Conservation (phyloP, 1,284 basidiomycete species). For the Melampsora americana region DNA sequence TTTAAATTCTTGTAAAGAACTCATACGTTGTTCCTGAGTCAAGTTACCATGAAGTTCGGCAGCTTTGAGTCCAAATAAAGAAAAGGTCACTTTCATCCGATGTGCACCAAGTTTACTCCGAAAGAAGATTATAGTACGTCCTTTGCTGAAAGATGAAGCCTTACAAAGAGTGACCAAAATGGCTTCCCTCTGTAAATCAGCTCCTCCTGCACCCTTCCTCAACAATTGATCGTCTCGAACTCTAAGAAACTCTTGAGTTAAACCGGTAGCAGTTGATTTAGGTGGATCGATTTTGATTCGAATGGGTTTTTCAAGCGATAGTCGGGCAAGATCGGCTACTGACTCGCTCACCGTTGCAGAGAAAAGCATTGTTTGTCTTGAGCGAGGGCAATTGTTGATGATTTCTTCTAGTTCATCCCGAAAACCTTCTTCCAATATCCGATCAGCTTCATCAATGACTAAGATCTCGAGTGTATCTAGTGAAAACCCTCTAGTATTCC, state of each 20-base stretch:
- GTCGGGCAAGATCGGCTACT: constrained; percentile 84
- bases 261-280: constrained; percentile 77
- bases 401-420: constrained; percentile 93
- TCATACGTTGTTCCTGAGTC: constrained; percentile 87
- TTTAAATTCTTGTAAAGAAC: constrained; percentile 79
- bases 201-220: constrained; percentile 67
- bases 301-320: constrained; percentile 86
- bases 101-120: constrained; percentile 94
- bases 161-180: constrained; percentile 79
- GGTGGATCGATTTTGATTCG: constrained; percentile 94
- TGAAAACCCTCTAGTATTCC: constrained; percentile 88
- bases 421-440: constrained; percentile 97
- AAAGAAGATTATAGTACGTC: constrained; percentile 84
- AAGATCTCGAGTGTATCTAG: constrained; percentile 89
- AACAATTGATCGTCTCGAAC: constrained; percentile 52
- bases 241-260: constrained; percentile 81
- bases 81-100: constrained; percentile 90
- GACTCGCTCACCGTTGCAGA: constrained; percentile 97
- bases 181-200: constrained; percentile 83
- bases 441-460: constrained; percentile 93
- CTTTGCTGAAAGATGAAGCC: constrained; percentile 68
- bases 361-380: constrained; percentile 95
- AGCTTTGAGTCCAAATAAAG: constrained; percentile 78
- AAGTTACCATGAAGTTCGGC: constrained; percentile 93
- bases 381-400: constrained; percentile 78